Evolutionary conservation across 441 rosid species (phyloP).

Genomic region (Isatis lusitanica): DNA sequence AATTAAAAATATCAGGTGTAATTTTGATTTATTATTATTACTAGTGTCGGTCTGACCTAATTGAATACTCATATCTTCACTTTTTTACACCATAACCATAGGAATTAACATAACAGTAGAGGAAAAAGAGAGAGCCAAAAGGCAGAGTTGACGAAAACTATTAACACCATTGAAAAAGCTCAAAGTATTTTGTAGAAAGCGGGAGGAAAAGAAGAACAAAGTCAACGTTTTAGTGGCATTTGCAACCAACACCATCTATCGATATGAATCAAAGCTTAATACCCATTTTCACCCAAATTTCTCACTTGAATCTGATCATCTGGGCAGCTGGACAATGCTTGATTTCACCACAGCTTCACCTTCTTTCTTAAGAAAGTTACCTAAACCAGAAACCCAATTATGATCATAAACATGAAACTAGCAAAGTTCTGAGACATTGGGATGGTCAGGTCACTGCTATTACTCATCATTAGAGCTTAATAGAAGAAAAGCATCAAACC

Average conservation of each 20-base stretch:
- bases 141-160: too few species aligned
- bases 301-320: conserved; percentile 21
- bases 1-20: not conserved
- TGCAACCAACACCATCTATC: not conserved
- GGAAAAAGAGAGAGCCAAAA: not conserved
- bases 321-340: conserved; percentile 23
- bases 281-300: not conserved
- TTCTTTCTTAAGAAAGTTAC: conserved; percentile 28
- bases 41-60: too few species aligned
- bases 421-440: not conserved
- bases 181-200: too few species aligned
- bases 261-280: not conserved
- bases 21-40: too few species aligned
- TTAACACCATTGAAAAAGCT: too few species aligned
- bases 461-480: too few species aligned
- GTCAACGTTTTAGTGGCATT: not conserved
- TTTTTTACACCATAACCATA: too few species aligned
- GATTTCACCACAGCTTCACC: conserved; percentile 17
- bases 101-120: not conserved
- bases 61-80: too few species aligned
- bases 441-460: not conserved
- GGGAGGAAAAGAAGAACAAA: too few species aligned
- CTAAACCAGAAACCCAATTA: conserved; percentile 14
- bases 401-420: not conserved
- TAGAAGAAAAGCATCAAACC: conserved; percentile 36